Evolutionary conservation across 345 rosid species (phyloP), one percentile per base, ranked within the genome.

Genomic region (Durio zibethinus): DNA sequence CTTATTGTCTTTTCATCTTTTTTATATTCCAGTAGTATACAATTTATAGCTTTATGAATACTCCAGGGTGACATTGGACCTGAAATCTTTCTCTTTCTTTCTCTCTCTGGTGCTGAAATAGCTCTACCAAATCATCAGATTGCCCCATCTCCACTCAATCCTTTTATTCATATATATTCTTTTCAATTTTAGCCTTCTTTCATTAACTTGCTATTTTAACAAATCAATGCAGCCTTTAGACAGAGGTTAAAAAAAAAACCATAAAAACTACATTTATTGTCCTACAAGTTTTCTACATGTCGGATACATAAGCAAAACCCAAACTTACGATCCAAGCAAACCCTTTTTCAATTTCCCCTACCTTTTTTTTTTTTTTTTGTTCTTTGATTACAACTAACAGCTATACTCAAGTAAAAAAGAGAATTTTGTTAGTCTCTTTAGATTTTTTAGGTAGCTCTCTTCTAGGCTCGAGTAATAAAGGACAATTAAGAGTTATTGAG

Each of bases 81-180:
- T 82, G 84, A 86, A 88, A 80, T n/a, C n/a, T n/a, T n/a, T n/a
- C n/a, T n/a, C n/a, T n/a, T n/a, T n/a, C n/a, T n/a, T n/a, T n/a
- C n/a, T 72, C 42, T 74, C 78, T 77, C 63, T 72, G 82, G 72
- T 83, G 87, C 81, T 77, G 78, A 64, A 74, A 82, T 33, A 65
- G 67, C 65, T 72, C 29, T 69, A 54, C 53, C 54, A 74, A 69
- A 45, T 25, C 73, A 78, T 66, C 82, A 87, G 81, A 82, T 93
- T 90, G 90, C 92, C 85, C 89, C 86, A 83, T 85, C 84, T 74
- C 74, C 90, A 93, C 97, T 88, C 97, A 84, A 90, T 76, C 90
- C 79, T 67, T 23, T 76, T 64, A 27, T 70, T 45, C 38, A 45
- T n/a, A n/a, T n/a, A n/a, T n/a, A n/a, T n/a, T 50, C 54, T 79